Percentiles rank a stretch among this genome's conserved stretches.
phyloP scores from a whole-genome alignment of 148 eudicot genomes.

The Cornus kousa region DNA sequence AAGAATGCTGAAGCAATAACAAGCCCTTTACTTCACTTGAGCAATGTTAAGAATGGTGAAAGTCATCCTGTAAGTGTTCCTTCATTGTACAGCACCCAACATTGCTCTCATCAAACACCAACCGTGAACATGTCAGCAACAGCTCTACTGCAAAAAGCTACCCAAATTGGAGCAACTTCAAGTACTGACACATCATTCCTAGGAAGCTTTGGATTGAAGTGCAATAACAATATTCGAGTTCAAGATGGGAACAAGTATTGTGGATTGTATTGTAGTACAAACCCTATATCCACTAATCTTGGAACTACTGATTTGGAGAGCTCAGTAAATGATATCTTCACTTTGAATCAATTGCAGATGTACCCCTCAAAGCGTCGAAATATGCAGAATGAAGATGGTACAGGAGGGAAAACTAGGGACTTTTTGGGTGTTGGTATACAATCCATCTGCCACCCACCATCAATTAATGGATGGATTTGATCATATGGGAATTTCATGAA shows the following conservation, averaged over 20 bases:
- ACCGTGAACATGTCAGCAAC: constrained; percentile 68
- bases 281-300: constrained; percentile 28
- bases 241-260: constrained; percentile 32
- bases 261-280: constrained; percentile 42
- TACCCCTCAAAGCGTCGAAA: constrained; percentile 56
- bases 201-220: constrained; percentile 38
- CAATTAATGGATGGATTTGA: constrained; percentile 74
- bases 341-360: constrained; percentile 27
- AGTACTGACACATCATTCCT: constrained; percentile 31
- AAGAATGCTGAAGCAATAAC: constrained; percentile 6
- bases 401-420: constrained; percentile 72
- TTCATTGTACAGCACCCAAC: constrained; percentile 62
- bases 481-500: background rate
- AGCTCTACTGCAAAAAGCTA: constrained; percentile 79
- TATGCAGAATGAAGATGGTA: constrained; percentile 32
- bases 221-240: constrained; percentile 22
- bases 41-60: constrained; percentile 11
- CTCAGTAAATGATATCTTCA: constrained; percentile 40
- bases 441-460: constrained; percentile 51
- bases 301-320: constrained; percentile 46
- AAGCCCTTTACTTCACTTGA: constrained; percentile 13
- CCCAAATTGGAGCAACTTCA: constrained; percentile 67
- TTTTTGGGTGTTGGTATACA: constrained; percentile 74
- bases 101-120: constrained; percentile 28
- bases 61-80: constrained; percentile 36